Evolutionary conservation across 305 asterid genomes (phyloP), one percentile per base, ranked within the genome.

Genomic region (Fraxinus sp.): DNA sequence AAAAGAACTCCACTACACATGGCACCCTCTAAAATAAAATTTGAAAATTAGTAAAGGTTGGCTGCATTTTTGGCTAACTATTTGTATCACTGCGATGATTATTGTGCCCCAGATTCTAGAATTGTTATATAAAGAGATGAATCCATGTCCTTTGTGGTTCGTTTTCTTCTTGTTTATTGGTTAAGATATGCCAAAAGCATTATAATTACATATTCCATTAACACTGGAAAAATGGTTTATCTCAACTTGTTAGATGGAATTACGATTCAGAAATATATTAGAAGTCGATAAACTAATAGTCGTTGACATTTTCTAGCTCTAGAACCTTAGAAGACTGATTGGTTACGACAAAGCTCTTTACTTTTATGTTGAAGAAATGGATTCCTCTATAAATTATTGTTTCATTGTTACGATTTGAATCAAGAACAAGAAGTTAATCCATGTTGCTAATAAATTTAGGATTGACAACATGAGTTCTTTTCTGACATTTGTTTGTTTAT

Each of bases 271-370:
- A 70, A 74, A 74, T 78, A 74, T 74, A 30, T 86, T 82, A 59
- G 62, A 76, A 80, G 73, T 68, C 32, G 84, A 57, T 33, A 70
- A 72, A 75, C 78, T 79, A 44, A 74, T 11, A 76, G 26, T 37
- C n/a, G 49, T 49, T 66, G 13, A 76, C 18, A 46, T 80, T 66
- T 33, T 41, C 36, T 14, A 76, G 24, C 68, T 46, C 79, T 7
- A 76, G 22, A 22, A 24, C 41, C 20, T 66, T 11, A 26, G 79
- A 24, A 76, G 14, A 76, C 79, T 26, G 30, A n/a, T 30, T 41
- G 24, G 13, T 32, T 26, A 39, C 0, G 11, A 16, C 66, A 24
- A 3, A 11, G 37, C 2, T 5, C 41, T 76, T 76, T 75, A 22
- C 46, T 75, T 75, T 13, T 8, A 44, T 44, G 8, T 44, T 44